A percentile compares a stretch with the other conserved stretches of the same genome.
phyloP scores from a whole-genome alignment of 352 stramenopile species.

The Pythium sukuiense region DNA sequence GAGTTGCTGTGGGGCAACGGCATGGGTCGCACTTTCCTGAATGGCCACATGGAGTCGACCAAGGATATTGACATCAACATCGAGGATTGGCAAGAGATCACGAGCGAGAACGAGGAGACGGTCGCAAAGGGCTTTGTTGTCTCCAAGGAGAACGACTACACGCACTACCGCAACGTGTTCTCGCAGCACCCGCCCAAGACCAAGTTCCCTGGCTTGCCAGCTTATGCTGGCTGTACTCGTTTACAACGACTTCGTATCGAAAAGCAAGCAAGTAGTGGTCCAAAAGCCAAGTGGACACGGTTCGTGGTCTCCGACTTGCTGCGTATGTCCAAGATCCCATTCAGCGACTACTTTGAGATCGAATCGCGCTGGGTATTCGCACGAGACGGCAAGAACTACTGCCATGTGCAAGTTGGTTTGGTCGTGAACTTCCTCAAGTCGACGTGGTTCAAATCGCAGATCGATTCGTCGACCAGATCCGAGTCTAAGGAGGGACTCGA shows the following conservation, averaged over 20 bases:
- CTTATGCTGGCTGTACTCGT: conserved; percentile 33
- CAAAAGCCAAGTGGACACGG: conserved; percentile 27
- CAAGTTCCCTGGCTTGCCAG: conserved; percentile 39
- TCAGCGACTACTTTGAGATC: conserved; percentile 84
- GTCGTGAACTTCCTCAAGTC: conserved; percentile 79
- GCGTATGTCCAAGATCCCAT: conserved; percentile 76
- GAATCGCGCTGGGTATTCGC: conserved; percentile 80
- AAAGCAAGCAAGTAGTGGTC: neutral
- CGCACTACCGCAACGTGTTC: conserved; percentile 32
- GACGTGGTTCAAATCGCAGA: conserved; percentile 86
- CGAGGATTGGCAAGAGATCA: conserved; percentile 52
- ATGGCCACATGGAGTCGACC: conserved; percentile 49
- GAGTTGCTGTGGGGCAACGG: conserved; percentile 71
- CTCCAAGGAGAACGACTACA: conserved; percentile 34
- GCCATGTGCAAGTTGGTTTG: conserved; percentile 66
- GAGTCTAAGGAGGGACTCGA: conserved; percentile 74
- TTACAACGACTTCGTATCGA: conserved; percentile 33
- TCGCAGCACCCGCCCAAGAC: conserved; percentile 42
- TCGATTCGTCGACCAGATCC: conserved; percentile 71
- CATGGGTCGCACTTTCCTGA: conserved; percentile 47
- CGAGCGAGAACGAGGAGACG: conserved; percentile 15
- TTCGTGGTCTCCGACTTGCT: conserved; percentile 65
- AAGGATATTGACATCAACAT: conserved; percentile 74
- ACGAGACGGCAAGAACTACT: conserved; percentile 71
- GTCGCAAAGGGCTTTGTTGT: conserved; percentile 27